Percentiles rank a stretch among this genome's conserved stretches.
Conservation (phyloP, 345 rosid genomes). For the Hevea brasiliensis region DNA sequence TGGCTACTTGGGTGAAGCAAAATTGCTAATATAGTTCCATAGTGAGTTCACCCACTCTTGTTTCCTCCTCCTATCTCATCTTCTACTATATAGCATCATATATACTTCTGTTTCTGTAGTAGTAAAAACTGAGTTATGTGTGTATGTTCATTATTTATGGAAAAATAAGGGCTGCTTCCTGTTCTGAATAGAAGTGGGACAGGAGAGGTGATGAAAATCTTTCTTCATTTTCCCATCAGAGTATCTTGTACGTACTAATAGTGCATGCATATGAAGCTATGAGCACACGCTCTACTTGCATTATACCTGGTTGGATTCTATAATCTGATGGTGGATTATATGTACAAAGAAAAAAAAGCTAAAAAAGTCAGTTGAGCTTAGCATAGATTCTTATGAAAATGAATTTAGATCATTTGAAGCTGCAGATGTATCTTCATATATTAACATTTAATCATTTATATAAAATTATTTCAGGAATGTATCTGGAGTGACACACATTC, state of each 20-base stretch:
- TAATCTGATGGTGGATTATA: no score
- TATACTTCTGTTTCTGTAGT: no score
- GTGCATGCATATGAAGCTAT: background rate
- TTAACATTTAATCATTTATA: background rate
- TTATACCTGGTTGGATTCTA: no score
- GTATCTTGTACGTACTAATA: background rate
- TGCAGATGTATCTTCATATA: background rate
- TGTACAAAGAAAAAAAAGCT: no score
- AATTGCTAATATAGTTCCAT: conserved; percentile 79
- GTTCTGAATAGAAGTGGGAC: no score
- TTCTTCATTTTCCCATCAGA: background rate
- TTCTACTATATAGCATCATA: no score
- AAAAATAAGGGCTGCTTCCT: no score
- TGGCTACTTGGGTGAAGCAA: conserved; percentile 83
- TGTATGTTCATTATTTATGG: no score
- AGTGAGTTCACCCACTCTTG: conserved; percentile 42
- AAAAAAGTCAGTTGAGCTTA: background rate
- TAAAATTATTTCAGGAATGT: conserved; percentile 55
- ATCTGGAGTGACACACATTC: conserved; percentile 83
- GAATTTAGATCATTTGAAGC: background rate
- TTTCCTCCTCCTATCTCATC: background rate
- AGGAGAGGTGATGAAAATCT: no score
- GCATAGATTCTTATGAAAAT: background rate
- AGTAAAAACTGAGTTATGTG: no score
- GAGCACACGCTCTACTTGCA: no score